Evolutionary conservation across 139 green algal genomes (phyloP).

Genomic region (Closterium sp.): DNA sequence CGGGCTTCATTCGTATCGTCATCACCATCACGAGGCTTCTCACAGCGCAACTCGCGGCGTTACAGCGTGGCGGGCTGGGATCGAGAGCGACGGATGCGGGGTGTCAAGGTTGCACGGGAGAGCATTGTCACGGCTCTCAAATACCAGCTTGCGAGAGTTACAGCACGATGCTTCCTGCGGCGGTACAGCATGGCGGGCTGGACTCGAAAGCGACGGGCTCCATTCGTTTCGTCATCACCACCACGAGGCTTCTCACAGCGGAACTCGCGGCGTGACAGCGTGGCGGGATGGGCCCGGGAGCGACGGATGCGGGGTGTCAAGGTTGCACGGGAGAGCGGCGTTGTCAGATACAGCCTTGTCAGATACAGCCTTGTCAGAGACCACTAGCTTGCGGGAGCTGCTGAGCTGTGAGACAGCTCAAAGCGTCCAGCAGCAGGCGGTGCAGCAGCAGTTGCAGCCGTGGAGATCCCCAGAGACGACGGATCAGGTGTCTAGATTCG

Average conservation of each 20-base stretch:
- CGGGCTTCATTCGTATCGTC: too few relatives aligned
- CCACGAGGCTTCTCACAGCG: too few relatives aligned
- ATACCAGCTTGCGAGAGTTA: neutral
- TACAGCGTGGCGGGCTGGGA: neutral
- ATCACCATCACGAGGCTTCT: too few relatives aligned
- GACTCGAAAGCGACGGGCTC: too few relatives aligned
- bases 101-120: neutral
- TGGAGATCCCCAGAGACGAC: neutral
- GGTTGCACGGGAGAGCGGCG: neutral
- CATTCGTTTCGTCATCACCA: too few relatives aligned
- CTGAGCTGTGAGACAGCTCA: neutral
- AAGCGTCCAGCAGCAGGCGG: too few relatives aligned
- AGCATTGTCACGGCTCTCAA: neutral
- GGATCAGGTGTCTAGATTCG: neutral
- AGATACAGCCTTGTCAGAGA: too few relatives aligned
- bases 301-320: neutral
- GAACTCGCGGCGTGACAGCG: neutral
- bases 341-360: neutral
- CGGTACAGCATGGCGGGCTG: too few relatives aligned
- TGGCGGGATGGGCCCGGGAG: neutral
- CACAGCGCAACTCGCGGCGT: neutral
- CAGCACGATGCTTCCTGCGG: too few relatives aligned
- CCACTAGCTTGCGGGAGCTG: neutral
- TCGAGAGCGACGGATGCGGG: neutral
- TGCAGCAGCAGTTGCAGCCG: neutral